Evolutionary conservation across 2,329 filamentous ascomycete genomes (phyloP).

Genomic region (Lasiodiplodia theobromae): DNA sequence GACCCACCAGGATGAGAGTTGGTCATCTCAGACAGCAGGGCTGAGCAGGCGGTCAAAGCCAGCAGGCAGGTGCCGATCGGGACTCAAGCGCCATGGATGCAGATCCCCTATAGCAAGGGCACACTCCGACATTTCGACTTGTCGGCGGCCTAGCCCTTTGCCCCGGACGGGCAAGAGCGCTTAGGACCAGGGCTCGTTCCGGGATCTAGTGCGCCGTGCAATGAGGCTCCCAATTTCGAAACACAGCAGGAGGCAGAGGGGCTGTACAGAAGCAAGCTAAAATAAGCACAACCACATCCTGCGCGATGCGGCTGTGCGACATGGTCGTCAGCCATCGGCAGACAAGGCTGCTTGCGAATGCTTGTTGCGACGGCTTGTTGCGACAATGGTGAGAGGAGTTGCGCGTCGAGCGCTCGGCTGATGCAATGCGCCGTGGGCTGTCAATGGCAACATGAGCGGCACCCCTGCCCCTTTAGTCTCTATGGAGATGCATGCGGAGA

Average conservation of each 20-base stretch:
- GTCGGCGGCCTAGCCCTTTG: background rate
- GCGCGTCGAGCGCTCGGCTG: constrained; percentile 11
- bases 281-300: constrained; percentile 3
- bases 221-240: background rate
- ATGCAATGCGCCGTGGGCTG: constrained; percentile 1
- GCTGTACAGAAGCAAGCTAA: background rate
- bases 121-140: background rate
- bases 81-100: constrained; percentile 2
- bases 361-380: background rate
- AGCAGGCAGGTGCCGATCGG: constrained; percentile 21
- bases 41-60: constrained; percentile 23
- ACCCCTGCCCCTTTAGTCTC: constrained; percentile 17
- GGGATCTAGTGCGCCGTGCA: background rate
- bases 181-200: background rate
- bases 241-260: background rate
- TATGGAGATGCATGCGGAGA: background rate
- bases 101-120: constrained; percentile 17
- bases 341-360: background rate
- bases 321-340: background rate
- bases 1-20: constrained; percentile 9
- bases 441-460: background rate
- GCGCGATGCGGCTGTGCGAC: constrained; percentile 1
- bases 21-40: constrained; percentile 21
- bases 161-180: background rate
- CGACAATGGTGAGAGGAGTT: background rate